Evolutionary conservation across 2,329 filamentous ascomycete genomes (phyloP).

Genomic region (Cordyceps tenuipes): DNA sequence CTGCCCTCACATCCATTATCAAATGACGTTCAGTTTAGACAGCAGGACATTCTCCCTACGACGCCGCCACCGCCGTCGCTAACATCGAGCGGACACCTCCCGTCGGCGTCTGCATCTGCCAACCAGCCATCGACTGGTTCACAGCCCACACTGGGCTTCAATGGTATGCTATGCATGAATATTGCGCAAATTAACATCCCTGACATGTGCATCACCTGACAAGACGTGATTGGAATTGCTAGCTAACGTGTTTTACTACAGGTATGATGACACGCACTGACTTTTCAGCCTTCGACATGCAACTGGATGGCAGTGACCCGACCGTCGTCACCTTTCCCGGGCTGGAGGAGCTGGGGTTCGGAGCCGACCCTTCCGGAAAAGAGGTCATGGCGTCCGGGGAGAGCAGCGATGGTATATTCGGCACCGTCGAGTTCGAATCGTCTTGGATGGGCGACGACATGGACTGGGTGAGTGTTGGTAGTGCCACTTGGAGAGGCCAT

Average conservation of each 20-base stretch:
- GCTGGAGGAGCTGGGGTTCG: not conserved
- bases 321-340: constrained; percentile 6
- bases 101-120: not conserved
- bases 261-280: not conserved
- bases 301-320: constrained; percentile 1
- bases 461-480: constrained; percentile 29
- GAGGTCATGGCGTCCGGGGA: constrained; percentile 15
- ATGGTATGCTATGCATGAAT: not conserved
- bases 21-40: not conserved
- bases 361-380: not conserved
- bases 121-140: not conserved
- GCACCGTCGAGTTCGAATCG: constrained; percentile 24
- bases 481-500: not conserved
- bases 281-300: not conserved
- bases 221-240: not conserved
- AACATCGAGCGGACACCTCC: constrained; percentile 1
- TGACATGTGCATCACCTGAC: not conserved
- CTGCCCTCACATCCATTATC: not conserved
- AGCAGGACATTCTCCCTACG: not conserved
- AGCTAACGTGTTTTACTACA: not conserved
- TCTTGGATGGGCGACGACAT: constrained; percentile 29
- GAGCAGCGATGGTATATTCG: constrained; percentile 15
- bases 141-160: not conserved
- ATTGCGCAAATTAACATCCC: not conserved
- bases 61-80: not conserved